Percentiles rank a stretch among this genome's conserved stretches.
phyloP scores from a whole-genome alignment of 108 stramenopile genomes.

The Cyclotella baltica region DNA sequence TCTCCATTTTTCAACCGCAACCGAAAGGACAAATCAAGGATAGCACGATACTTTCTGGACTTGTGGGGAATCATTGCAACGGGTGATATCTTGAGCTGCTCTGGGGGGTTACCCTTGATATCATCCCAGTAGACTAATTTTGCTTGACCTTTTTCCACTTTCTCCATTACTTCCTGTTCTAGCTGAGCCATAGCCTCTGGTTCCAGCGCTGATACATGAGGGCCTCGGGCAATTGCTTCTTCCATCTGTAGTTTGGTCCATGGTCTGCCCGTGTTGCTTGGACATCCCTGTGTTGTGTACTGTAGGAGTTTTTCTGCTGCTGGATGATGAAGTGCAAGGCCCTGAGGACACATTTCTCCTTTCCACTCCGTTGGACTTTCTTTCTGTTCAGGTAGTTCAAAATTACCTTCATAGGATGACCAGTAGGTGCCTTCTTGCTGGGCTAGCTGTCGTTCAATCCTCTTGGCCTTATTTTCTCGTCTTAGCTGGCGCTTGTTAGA shows the following conservation, averaged over 20 bases:
- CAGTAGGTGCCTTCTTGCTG: neutral
- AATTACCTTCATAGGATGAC: neutral
- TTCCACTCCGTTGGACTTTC: neutral
- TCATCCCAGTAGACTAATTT: neutral
- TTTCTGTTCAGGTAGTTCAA: neutral
- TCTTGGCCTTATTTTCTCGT: neutral
- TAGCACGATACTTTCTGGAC: neutral
- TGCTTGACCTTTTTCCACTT: neutral
- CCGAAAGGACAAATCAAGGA: neutral
- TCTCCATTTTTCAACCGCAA: neutral
- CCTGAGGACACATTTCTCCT: neutral
- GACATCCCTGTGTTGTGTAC: neutral
- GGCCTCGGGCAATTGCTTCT: neutral
- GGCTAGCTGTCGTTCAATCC: neutral
- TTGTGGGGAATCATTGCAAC: conserved; percentile 12
- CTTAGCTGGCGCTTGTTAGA: neutral
- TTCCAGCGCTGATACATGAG: neutral
- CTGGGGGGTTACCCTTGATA: neutral
- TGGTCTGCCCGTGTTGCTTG: neutral
- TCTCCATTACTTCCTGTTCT: neutral
- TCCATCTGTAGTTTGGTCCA: neutral
- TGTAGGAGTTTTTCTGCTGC: neutral
- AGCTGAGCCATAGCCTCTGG: neutral
- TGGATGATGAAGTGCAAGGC: neutral
- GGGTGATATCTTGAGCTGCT: neutral